These are phyloP conservation scores for Colletotrichum filicis DNA, from an alignment of 2,329 filamentous ascomycete genomes.

Conservation along the genomic window DNA sequence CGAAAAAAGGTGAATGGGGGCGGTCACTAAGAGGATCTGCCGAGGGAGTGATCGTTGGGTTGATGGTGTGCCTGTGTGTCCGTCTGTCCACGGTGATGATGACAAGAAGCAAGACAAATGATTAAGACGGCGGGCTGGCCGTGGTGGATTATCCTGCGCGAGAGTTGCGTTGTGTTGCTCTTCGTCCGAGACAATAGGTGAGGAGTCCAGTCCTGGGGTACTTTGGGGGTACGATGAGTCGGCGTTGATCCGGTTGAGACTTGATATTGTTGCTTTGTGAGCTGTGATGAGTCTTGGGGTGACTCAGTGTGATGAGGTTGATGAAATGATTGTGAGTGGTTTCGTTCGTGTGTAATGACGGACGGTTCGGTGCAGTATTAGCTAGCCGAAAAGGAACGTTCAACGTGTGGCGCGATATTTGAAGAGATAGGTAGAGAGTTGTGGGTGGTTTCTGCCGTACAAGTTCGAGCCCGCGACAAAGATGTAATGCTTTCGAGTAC, in stretches of 20 bases:
- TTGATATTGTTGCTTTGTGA: neutral
- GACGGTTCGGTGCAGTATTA: slow-evolving; percentile 13
- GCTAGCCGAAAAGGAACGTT: slow-evolving; percentile 29
- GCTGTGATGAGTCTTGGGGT: slow-evolving; percentile 13
- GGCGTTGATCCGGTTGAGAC: slow-evolving; percentile 17
- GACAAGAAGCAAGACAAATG: neutral
- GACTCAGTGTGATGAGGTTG: slow-evolving; percentile 13
- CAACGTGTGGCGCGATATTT: slow-evolving; percentile 27
- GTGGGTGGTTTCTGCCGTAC: slow-evolving; percentile 1
- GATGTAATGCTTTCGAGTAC: slow-evolving; percentile 16
- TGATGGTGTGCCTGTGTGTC: slow-evolving; percentile 5
- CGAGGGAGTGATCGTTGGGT: slow-evolving; percentile 2
- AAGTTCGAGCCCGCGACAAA: slow-evolving; percentile 31
- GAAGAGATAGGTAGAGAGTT: neutral
- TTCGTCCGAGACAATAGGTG: slow-evolving; percentile 17
- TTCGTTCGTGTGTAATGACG: slow-evolving; percentile 15
- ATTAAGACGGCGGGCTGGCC: slow-evolving; percentile 22
- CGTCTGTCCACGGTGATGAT: neutral
- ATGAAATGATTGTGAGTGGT: slow-evolving; percentile 34
- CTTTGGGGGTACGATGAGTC: slow-evolving; percentile 1
- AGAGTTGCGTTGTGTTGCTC: slow-evolving; percentile 1
- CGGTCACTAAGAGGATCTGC: slow-evolving; percentile 8
- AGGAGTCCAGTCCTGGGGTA: slow-evolving; percentile 36
- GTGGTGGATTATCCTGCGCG: slow-evolving; percentile 18
- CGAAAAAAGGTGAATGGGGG: slow-evolving; percentile 4